A percentile compares a stretch with the other conserved stretches of the same genome.
Conservation (phyloP, 768 basidiomycete species). For the Lactarius psammicola region DNA sequence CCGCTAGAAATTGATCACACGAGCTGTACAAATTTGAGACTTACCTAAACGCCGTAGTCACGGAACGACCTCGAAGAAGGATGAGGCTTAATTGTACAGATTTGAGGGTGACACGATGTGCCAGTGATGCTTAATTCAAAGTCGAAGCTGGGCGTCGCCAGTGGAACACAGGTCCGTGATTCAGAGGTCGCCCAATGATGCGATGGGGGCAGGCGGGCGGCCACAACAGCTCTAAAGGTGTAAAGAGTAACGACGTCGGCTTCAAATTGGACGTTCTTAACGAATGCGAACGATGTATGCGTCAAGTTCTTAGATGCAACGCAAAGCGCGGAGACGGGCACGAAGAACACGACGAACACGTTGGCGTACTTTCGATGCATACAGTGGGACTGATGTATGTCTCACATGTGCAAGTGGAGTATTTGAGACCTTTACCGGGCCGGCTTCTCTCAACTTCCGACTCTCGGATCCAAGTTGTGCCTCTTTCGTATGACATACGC, state of each 20-base stretch:
- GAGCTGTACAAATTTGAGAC: too few relatives aligned
- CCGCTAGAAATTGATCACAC: too few relatives aligned
- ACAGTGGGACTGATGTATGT: too few relatives aligned
- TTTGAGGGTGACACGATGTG: too few relatives aligned
- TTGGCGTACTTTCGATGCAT: neutral
- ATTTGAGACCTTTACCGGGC: too few relatives aligned
- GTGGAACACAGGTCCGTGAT: neutral
- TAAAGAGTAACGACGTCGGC: neutral
- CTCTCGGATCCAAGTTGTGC: too few relatives aligned
- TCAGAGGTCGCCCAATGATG: neutral
- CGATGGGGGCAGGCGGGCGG: too few relatives aligned
- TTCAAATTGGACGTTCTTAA: constrained; percentile 6
- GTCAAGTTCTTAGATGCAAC: constrained; percentile 4
- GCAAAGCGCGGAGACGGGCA: constrained; percentile 6
- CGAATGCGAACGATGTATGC: neutral
- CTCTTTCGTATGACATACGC: too few relatives aligned
- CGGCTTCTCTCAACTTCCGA: too few relatives aligned
- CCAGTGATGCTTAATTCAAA: constrained; percentile 1
- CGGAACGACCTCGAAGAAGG: too few relatives aligned
- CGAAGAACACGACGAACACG: neutral
- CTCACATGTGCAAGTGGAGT: too few relatives aligned
- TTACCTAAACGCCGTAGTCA: neutral
- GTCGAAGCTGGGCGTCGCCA: neutral
- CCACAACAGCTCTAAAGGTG: neutral
- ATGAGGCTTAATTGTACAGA: too few relatives aligned